These are phyloP conservation scores for Cyberlindnera maritima DNA, from an alignment of 805 yeast genomes.

Conservation along the genomic window DNA sequence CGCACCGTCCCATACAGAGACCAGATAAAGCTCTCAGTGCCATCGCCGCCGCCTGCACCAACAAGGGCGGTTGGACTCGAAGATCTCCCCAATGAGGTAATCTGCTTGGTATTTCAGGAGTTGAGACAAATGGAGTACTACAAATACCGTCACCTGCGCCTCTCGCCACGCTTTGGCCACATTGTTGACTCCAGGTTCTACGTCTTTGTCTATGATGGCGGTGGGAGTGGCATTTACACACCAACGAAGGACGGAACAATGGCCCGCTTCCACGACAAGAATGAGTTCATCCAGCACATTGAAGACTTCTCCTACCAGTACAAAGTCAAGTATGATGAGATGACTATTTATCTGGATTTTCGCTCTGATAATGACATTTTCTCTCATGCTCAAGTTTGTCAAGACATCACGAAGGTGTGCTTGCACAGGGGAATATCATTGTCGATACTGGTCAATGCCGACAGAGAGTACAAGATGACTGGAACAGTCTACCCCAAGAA, in stretches of 20 bases:
- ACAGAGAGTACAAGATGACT: not conserved
- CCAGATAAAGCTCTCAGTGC: no score
- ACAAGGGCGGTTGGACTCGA: not conserved
- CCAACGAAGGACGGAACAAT: not conserved
- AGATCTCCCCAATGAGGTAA: slow-evolving; percentile 11
- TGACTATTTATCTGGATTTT: not conserved
- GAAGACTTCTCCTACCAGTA: not conserved
- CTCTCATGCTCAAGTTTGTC: not conserved
- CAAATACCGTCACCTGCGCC: slow-evolving; percentile 8
- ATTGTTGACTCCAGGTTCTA: slow-evolving; percentile 4
- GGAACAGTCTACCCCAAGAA: not conserved
- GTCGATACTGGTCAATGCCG: not conserved
- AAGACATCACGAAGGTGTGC: not conserved
- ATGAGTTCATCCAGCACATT: not conserved
- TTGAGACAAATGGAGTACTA: slow-evolving; percentile 3
- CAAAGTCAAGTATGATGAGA: not conserved
- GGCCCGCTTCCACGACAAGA: not conserved
- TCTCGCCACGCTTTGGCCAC: not conserved
- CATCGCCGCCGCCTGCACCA: no score
- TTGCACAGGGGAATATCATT: not conserved
- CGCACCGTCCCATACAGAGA: no score
- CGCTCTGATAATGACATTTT: not conserved
- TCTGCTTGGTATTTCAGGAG: slow-evolving; percentile 1
- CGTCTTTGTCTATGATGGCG: not conserved
- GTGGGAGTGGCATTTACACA: not conserved